Base-by-base conservation (phyloP, 2,329 filamentous ascomycete species). In the Diaporthe sp. region DNA sequence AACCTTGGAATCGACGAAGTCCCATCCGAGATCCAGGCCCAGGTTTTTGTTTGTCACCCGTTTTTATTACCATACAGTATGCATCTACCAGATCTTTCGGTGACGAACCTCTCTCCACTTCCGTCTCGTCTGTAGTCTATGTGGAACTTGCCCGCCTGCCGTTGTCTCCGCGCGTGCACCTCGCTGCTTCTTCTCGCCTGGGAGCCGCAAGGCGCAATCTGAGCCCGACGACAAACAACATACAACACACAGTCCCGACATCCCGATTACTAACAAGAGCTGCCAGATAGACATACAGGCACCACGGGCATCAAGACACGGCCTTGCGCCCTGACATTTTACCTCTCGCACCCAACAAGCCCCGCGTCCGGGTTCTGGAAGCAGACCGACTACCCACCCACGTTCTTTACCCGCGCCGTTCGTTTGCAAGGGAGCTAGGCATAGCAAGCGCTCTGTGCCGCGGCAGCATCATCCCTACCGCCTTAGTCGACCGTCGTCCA, bases 361-460 rank as follows among this genome's bases (percentile, higher is more conserved):
- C 34, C 62, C 44, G 31, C 62, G 62, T 19, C 62, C 19, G 44
- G 44, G 28, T 31, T 51, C 25, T 34, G 44, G 44, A 49, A 25
- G 44, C 44, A 67, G 9, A 19, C 42, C 61, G 61, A 65, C 61
- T n/a, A 42, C 61, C 37, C 22, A 49, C 28, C 65, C 65, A 42
- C 46, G 65, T 42, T 70, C 65, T 70, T 55, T 70, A 70, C 49
- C 65, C 65, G 49, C 65, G 65, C 65, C 65, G 65, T 25, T 39
- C 65, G 31, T 70, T 55, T 42, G 65, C 65, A 25, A 70, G 65
- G 65, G 65, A 70, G 65, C 65, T 70, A 70, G 65, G 49, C 49
- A 39, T 39, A 70, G 65, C 49, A 70, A n/a, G 49, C 49, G 62
- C n/a, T 22, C 28, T 67, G 31, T 53, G 65, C 49, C 46, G 31